Base-by-base conservation (phyloP, 192 early-diverging fungal genomes). In the Coemansia sp. region DNA sequence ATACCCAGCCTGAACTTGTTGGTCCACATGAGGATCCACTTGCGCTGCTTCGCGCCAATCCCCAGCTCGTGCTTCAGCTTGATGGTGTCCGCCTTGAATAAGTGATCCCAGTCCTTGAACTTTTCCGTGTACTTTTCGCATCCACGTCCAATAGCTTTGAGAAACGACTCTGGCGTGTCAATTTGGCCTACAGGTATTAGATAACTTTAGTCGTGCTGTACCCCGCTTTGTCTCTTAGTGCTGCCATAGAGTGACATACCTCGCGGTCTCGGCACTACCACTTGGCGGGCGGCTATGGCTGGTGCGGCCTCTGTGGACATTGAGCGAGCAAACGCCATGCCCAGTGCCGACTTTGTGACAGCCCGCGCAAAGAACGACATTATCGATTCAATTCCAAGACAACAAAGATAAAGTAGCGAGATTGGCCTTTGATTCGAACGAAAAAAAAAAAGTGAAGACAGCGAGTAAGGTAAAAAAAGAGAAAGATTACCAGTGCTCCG, bases 31-130 rank as follows among this genome's bases (percentile, higher is more conserved):
- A 86, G 40, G 59, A 86, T 83, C 77, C 82, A 91, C 71, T 85
- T 88, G 71, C 88, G 83, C 63, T 88, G 84, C 71, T 86, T 86
- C 50, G 84, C 79, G 0, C 79, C 66, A 9, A 91, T 78, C 0
- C 78, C 83, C 84, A 89, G 59, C 18, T 84, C 77, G 9, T 62
- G 42, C 70, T 85, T 88, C 89, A 91, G 86, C 34, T 66, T 77
- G 3, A 23, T 20, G 10, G 84, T 70, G 35, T 73, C 59, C 36
- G 79, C 80, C 16, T 72, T 79, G 60, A 91, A 91, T 55, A 91
- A 59, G 24, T 86, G 82, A 13, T 88, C 84, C 89, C 89, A 91
- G 56, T 70, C 67, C 53, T 48, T 62, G 45, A 84, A 79, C 48
- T 84, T 79, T 14, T 72, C 65, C n/a, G 67, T 39, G 64, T 64